phyloP scores from a whole-genome alignment of 306 rosid species.

The Quillaja saponaria region DNA sequence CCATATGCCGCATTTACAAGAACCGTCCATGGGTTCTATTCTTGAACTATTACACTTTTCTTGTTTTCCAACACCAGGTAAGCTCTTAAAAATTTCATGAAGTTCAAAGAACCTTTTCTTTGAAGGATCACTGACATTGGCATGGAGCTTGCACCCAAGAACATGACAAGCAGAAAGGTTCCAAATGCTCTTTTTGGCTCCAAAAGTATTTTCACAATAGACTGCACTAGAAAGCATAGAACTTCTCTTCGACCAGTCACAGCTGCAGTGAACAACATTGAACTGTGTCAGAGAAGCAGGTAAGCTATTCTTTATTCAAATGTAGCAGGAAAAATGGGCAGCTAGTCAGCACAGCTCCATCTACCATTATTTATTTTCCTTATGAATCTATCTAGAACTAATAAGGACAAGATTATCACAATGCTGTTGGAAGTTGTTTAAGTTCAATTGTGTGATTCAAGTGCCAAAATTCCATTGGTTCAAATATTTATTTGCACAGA shows the following conservation, averaged over 20 bases:
- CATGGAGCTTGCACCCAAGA: slow-evolving; percentile 77
- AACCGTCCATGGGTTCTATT: slow-evolving; percentile 51
- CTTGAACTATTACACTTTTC: slow-evolving; percentile 39
- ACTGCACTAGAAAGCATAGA: slow-evolving; percentile 53
- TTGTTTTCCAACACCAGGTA: slow-evolving; percentile 60
- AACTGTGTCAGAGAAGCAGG: slow-evolving; percentile 33
- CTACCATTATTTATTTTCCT: slow-evolving; percentile 1
- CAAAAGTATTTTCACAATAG: slow-evolving; percentile 36
- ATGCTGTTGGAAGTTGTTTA: too few relatives aligned
- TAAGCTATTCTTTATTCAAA: background rate
- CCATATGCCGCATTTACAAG: slow-evolving; percentile 60
- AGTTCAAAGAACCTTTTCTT: slow-evolving; percentile 72
- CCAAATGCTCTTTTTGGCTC: slow-evolving; percentile 53
- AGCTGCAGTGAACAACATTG: slow-evolving; percentile 53
- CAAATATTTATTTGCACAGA: too few relatives aligned
- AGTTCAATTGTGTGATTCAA: too few relatives aligned
- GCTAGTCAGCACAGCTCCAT: slow-evolving; percentile 1
- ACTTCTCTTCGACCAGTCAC: slow-evolving; percentile 68
- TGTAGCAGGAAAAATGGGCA: slow-evolving; percentile 4
- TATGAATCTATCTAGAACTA: slow-evolving; percentile 7
- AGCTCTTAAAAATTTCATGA: slow-evolving; percentile 77
- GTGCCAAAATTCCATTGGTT: too few relatives aligned
- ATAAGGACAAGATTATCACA: too few relatives aligned
- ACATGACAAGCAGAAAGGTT: slow-evolving; percentile 85
- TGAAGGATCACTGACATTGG: slow-evolving; percentile 42